Base-by-base conservation (phyloP, 495 filamentous ascomycete genomes). In the Trichodelitschia bisporula region DNA sequence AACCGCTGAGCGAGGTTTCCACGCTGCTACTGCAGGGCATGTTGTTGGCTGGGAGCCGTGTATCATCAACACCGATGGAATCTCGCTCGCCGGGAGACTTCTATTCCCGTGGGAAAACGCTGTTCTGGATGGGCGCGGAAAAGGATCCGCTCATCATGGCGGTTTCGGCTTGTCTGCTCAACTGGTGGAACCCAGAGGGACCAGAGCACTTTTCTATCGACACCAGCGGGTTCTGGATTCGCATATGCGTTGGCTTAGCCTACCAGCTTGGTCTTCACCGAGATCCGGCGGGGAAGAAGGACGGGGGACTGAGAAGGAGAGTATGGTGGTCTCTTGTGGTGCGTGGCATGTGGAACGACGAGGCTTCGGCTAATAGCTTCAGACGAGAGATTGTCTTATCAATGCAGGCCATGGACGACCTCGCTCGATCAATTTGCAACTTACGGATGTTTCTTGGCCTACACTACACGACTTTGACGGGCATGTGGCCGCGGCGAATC, bases 71-170 rank as follows among this genome's bases (percentile, higher is more conserved):
- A 1, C 17, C 37, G 5, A 19, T 34, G 3, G 26, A 33, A 18
- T 39, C 21, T 8, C 21, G 30, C 20, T 29, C 40, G 6, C 32
- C 36, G 0, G 40, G 35, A 30, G 34, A 37, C 0, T 43, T 43
- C 21, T 43, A 43, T 26, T 34, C 37, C 19, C 31, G 28, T 34
- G 40, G 37, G 10, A 34, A 30, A 17, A 20, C 38, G 6, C 18
- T 43, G 6, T 43, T 43, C 34, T 43, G 40, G 40, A 43, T 40
- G 37, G 37, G 40, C 9, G 31, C 37, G 1, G 40, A 43, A 26
- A 27, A 37, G 15, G 28, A 43, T 28, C 40, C 40, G 1, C 34
- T 43, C 16, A 30, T 40, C 21, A 43, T 30, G 1, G 35, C 29
- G 14, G 30, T 33, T 8, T 36, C 40, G 4, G 20, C 37, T 13